phyloP scores from a whole-genome alignment of 1,139 yeast genomes.

The Pneumocystis oryctolagi region DNA sequence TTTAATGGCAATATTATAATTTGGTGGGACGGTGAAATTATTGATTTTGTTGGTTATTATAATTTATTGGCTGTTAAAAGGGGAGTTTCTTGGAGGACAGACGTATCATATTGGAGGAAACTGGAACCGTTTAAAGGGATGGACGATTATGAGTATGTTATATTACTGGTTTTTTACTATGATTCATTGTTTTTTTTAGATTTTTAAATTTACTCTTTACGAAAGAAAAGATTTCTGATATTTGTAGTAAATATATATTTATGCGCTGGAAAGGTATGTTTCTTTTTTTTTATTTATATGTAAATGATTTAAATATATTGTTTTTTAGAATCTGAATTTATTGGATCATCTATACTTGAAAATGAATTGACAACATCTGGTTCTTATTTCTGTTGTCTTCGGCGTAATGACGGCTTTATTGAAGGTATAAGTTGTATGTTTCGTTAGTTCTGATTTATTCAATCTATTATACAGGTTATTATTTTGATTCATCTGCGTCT shows the following conservation, averaged over 20 bases:
- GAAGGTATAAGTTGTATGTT: background rate
- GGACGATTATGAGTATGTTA: background rate
- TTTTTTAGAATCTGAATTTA: background rate
- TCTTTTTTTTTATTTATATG: background rate
- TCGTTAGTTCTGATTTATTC: background rate
- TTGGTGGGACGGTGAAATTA: background rate
- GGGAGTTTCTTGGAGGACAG: background rate
- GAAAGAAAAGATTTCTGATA: background rate
- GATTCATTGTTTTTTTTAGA: background rate
- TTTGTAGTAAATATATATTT: conserved; percentile 1
- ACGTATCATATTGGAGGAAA: background rate
- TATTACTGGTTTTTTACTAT: background rate
- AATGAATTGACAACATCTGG: background rate
- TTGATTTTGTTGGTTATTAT: background rate
- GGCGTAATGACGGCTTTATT: background rate
- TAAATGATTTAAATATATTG: background rate
- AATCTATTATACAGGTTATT: background rate
- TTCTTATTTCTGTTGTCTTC: background rate
- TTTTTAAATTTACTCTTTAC: background rate
- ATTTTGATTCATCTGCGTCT: background rate
- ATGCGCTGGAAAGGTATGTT: background rate
- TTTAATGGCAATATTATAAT: background rate
- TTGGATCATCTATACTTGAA: background rate
- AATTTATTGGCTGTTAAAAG: background rate
- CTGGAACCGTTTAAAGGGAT: background rate